phyloP scores from a whole-genome alignment of 2,329 filamentous ascomycete species.

The Xylaria hypoxylon region DNA sequence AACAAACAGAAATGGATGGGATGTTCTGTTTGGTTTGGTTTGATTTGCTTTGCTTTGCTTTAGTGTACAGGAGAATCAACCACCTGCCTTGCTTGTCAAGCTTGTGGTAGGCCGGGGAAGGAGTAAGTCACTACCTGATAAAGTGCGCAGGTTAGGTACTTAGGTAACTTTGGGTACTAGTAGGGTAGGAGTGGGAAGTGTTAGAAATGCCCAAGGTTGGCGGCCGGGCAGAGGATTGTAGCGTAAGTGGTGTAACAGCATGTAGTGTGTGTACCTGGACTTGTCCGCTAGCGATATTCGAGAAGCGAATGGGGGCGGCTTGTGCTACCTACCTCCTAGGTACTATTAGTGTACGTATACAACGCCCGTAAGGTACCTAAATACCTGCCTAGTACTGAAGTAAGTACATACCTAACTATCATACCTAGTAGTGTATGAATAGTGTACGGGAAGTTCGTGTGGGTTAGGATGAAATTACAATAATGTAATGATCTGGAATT shows the following conservation, averaged over 20 bases:
- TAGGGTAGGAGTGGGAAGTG: constrained; percentile 10
- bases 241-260: neutral
- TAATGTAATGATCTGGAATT: constrained; percentile 12
- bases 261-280: neutral
- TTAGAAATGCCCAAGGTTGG: neutral
- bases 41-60: neutral
- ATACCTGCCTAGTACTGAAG: too few relatives aligned
- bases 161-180: neutral
- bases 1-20: neutral
- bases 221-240: neutral
- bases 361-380: neutral
- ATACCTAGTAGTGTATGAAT: too few relatives aligned
- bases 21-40: neutral
- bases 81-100: constrained; percentile 1
- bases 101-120: constrained; percentile 6
- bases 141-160: neutral
- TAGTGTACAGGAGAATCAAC: neutral
- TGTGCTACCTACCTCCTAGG: neutral
- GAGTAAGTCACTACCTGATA: neutral
- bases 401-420: neutral
- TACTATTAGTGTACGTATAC: neutral
- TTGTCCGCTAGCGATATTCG: neutral
- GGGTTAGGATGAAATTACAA: neutral
- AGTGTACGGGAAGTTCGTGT: too few relatives aligned
- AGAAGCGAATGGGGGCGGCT: neutral